A percentile compares a stretch with the other conserved stretches of the same genome.
Evolutionary conservation across 2,329 filamentous ascomycete species (phyloP).

Genomic region (Pyrenochaeta sp.): DNA sequence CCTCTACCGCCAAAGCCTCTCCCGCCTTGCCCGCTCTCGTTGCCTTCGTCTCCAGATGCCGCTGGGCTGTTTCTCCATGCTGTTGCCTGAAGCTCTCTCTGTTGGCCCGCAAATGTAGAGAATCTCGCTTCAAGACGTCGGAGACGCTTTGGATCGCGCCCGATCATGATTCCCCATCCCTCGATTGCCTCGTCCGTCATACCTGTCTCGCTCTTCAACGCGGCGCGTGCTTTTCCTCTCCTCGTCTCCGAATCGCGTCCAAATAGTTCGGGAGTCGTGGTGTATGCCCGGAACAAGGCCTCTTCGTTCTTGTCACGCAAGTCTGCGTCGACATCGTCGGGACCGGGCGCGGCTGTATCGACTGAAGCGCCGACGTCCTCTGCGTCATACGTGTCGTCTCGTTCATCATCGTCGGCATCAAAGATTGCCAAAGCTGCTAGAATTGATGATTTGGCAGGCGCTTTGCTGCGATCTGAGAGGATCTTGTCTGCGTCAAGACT

Average conservation of each 20-base stretch:
- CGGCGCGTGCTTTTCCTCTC: constrained; percentile 66
- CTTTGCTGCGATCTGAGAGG: constrained; percentile 68
- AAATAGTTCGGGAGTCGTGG: constrained; percentile 70
- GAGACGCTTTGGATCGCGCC: constrained; percentile 72
- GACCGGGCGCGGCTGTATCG: constrained; percentile 63
- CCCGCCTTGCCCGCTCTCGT: constrained; percentile 55
- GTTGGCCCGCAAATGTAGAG: constrained; percentile 69
- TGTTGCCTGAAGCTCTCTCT: constrained; percentile 70
- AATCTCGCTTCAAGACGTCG: constrained; percentile 75
- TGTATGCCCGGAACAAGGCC: constrained; percentile 75
- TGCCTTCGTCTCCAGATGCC: constrained; percentile 62
- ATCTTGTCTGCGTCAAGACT: constrained; percentile 77
- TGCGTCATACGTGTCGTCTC: constrained; percentile 94
- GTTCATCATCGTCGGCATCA: constrained; percentile 93
- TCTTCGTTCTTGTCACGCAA: constrained; percentile 70
- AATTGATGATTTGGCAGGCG: constrained; percentile 83
- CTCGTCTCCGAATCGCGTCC: constrained; percentile 74
- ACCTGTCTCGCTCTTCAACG: constrained; percentile 76
- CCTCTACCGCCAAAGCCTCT: constrained; percentile 52
- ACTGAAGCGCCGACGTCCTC: constrained; percentile 91
- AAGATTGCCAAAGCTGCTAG: constrained; percentile 87
- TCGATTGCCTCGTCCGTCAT: constrained; percentile 96
- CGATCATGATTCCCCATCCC: constrained; percentile 90
- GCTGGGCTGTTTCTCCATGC: constrained; percentile 63
- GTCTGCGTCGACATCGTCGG: constrained; percentile 64